A percentile compares a stretch with the other conserved stretches of the same genome.
These are phyloP conservation scores for Paramecium pentaurelia DNA, from an alignment of 73 alveolate species.

Conservation along the genomic window DNA sequence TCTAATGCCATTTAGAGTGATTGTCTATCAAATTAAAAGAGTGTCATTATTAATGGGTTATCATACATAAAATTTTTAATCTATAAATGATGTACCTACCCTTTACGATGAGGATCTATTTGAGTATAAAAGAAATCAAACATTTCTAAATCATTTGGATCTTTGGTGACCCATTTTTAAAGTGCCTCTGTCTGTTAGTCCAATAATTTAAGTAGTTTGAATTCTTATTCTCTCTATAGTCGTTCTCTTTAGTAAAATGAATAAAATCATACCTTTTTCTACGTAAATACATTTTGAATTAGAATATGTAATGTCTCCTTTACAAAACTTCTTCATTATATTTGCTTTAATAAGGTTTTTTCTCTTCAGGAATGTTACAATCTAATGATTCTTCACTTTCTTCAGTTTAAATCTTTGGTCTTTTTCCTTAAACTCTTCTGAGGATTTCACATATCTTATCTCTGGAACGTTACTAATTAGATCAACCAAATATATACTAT, in stretches of 20 bases:
- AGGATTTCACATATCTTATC: constrained; percentile 43
- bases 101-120: not conserved
- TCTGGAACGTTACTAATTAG: constrained; percentile 24
- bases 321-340: not conserved
- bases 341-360: not conserved
- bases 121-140: constrained; percentile 13
- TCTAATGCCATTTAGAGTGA: not conserved
- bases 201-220: not conserved
- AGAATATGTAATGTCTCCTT: constrained; percentile 41
- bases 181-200: constrained; percentile 23
- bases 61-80: not conserved
- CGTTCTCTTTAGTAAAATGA: not conserved
- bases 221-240: constrained; percentile 6
- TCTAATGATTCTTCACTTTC: not conserved
- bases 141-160: constrained; percentile 12
- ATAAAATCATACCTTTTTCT: not conserved
- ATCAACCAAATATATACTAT: not conserved
- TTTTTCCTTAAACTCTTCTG: not conserved
- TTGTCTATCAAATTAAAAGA: not conserved
- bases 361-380: not conserved
- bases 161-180: constrained; percentile 20
- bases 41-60: constrained; percentile 1
- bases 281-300: constrained; percentile 15
- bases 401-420: not conserved
- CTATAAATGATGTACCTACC: not conserved